phyloP scores from a whole-genome alignment of 129 eudicot genomes.

The Tanacetum coccineum region DNA sequence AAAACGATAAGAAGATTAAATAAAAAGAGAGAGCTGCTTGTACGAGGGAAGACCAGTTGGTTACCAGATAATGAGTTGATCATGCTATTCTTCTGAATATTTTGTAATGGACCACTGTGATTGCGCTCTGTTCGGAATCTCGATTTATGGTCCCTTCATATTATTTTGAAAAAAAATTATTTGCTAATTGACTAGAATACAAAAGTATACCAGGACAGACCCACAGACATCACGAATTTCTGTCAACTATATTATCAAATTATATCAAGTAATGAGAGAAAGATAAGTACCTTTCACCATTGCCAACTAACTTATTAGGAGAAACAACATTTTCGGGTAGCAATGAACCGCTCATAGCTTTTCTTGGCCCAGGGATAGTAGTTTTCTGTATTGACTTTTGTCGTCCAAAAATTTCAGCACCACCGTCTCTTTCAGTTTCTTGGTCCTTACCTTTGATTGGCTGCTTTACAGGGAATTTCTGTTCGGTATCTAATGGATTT shows the following conservation, averaged over 20 bases:
- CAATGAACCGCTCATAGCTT: constrained; percentile 52
- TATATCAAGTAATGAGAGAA: background rate
- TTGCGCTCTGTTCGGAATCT: constrained; percentile 52
- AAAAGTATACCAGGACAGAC: background rate
- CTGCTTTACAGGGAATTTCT: constrained; percentile 28
- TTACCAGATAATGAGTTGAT: constrained; percentile 48
- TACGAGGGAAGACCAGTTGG: background rate
- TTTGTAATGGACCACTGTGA: constrained; percentile 73
- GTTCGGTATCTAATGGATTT: constrained; percentile 38
- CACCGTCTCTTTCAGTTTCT: constrained; percentile 38
- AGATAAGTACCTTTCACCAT: constrained; percentile 49
- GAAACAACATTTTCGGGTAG: constrained; percentile 51
- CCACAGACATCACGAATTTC: too few relatives aligned
- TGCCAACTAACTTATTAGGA: constrained; percentile 50
- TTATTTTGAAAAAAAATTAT: constrained; percentile 14
- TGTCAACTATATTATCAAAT: too few relatives aligned
- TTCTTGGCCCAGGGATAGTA: constrained; percentile 40
- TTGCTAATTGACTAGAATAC: background rate
- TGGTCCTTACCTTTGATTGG: constrained; percentile 36
- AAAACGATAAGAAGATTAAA: background rate
- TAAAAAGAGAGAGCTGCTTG: background rate
- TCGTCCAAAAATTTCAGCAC: constrained; percentile 24
- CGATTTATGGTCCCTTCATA: constrained; percentile 56
- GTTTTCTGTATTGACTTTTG: constrained; percentile 39
- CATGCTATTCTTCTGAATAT: constrained; percentile 51